Percentiles rank a stretch among this genome's conserved stretches.
These are phyloP conservation scores for Cryphonectria japonica DNA, from an alignment of 2,329 filamentous ascomycete genomes.

Conservation along the genomic window DNA sequence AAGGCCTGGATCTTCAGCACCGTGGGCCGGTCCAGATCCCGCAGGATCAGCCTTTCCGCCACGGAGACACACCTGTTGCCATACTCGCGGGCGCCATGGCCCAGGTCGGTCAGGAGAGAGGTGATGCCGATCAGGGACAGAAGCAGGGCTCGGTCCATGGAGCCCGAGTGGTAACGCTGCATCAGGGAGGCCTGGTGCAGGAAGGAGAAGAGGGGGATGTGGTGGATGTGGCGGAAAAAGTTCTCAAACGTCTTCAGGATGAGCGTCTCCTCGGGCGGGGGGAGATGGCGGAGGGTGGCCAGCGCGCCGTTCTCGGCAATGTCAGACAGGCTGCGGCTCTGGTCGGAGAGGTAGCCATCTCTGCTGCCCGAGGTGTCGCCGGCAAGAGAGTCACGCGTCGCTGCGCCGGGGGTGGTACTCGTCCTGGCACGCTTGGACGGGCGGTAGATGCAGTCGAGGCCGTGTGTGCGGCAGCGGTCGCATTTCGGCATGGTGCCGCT, in stretches of 20 bases:
- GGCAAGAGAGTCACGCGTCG: conserved; percentile 31
- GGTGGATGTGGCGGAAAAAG: conserved; percentile 63
- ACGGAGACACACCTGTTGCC: conserved; percentile 59
- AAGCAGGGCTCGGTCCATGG: conserved; percentile 58
- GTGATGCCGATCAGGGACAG: conserved; percentile 61
- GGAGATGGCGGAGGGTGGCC: conserved; percentile 31
- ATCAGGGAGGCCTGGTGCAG: conserved; percentile 62
- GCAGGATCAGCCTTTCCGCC: conserved; percentile 56
- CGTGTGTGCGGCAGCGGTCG: conserved; percentile 55
- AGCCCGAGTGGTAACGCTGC: conserved; percentile 61
- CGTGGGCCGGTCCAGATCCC: conserved; percentile 58
- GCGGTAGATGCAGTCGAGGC: conserved; percentile 60
- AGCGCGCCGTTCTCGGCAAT: conserved; percentile 31
- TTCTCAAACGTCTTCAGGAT: conserved; percentile 58
- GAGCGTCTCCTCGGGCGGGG: conserved; percentile 48
- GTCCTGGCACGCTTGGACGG: conserved; percentile 47
- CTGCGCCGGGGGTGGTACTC: conserved; percentile 33
- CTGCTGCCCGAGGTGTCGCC: conserved; percentile 37
- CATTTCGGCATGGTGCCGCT: conserved; percentile 61
- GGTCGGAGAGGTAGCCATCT: conserved; percentile 39
- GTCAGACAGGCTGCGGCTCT: conserved; percentile 37
- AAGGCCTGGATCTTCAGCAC: conserved; percentile 58
- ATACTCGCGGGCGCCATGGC: conserved; percentile 55
- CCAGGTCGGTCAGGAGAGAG: conserved; percentile 58
- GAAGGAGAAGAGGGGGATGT: conserved; percentile 63